Conservation (phyloP, 1,284 basidiomycete genomes). For the Papiliotrema nemorosa region DNA sequence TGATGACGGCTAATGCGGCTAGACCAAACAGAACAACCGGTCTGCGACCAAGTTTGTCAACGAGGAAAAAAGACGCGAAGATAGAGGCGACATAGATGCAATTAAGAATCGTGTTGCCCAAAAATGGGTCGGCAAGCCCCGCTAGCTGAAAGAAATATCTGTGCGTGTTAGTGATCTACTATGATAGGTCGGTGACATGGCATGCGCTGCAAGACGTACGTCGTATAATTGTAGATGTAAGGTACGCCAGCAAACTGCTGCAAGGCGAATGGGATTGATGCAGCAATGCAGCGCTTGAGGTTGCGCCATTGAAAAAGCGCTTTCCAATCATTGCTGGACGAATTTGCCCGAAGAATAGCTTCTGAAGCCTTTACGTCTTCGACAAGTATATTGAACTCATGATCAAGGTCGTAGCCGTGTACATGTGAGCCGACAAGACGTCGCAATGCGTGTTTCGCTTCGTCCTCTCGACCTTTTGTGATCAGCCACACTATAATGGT, state of each 20-base stretch:
- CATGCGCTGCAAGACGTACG: not conserved
- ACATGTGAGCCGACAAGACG: conserved; percentile 21
- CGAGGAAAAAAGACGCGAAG: conserved; percentile 10
- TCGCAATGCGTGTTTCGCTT: conserved; percentile 11
- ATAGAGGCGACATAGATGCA: not conserved
- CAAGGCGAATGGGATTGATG: not conserved
- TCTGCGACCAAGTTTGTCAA: conserved; percentile 26
- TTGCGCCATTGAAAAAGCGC: not conserved
- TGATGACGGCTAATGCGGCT: not conserved
- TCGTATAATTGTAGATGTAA: conserved; percentile 9
- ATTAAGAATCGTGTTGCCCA: conserved; percentile 16
- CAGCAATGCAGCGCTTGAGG: not conserved
- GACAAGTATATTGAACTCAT: conserved; percentile 18
- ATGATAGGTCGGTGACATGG: not conserved
- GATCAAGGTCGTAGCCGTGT: conserved; percentile 26
- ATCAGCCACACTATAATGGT: not conserved
- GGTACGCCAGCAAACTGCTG: conserved; percentile 13
- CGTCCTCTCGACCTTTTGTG: conserved; percentile 11
- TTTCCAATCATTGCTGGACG: conserved; percentile 8
- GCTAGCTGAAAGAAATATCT: conserved; percentile 22
- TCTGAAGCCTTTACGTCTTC: not conserved
- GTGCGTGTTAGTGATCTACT: not conserved
- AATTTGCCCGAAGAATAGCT: conserved; percentile 3
- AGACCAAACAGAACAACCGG: not conserved
- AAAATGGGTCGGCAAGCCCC: conserved; percentile 24